Base-by-base conservation (phyloP, 2,329 filamentous ascomycete genomes). In the Xylariaceae sp. region DNA sequence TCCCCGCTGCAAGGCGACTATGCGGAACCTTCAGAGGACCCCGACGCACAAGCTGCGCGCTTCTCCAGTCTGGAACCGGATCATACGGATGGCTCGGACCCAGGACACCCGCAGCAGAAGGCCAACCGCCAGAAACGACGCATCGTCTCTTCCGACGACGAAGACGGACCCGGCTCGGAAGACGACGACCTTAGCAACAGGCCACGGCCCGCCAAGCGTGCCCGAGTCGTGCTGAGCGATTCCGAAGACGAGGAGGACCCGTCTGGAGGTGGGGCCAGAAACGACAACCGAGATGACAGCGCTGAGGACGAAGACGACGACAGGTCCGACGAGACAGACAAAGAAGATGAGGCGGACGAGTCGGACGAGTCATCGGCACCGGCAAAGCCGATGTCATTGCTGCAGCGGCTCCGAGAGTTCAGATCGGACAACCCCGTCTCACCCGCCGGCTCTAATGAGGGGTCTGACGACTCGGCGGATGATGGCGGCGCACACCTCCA, bases 111-210 rank as follows among this genome's bases (percentile, higher is more conserved):
- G 22, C 31, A 23, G 11, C 15, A 25, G 29, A 32, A 17, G 6
- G 16, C 19, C 16, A 24, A 5, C 15, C 38, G 41, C 32, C 36
- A 13, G 5, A 50, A 51, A 19, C 50, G 51, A 30, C 42, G 33
- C 17, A 47, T 51, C 12, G 35, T 54, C 15, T 47, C 42, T 32
- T 53, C 50, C 1, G 50, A 53, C 19, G 48, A 49, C 12, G 50
- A 44, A 32, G 22, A 40, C 13, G 18, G 13, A 14, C 31, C 35
- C 22, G 24, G 14, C n/a, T 19, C 28, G 9, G 19, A 34, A 5
- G 28, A 33, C 11, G 28, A 7, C n/a, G 23, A 13, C 17, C 8
- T 13, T 7, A 9, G 32, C 23, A 18, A 16, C 8, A 11, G n/a
- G 15, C 12, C 22, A 9, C 43, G 39, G 17, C 25, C 11, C 25